Evolutionary conservation across 139 green algal genomes (phyloP).

Genomic region (Closterium sp.): DNA sequence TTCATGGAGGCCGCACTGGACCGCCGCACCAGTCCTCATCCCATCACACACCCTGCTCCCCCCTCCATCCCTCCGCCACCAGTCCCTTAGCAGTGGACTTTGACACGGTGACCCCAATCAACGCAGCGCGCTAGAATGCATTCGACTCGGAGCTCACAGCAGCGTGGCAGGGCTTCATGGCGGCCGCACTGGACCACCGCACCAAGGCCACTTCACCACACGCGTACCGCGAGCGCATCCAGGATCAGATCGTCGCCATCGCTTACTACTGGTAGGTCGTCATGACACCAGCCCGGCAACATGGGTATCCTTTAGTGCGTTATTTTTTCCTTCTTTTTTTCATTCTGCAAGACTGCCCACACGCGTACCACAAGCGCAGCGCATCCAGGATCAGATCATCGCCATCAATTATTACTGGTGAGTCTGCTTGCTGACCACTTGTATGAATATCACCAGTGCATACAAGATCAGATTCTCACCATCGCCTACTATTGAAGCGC

Average conservation of each 20-base stretch:
- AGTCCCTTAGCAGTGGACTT: neutral
- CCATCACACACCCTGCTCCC: too few relatives aligned
- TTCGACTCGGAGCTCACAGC: neutral
- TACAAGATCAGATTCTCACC: neutral
- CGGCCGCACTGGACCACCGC: neutral
- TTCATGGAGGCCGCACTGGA: neutral
- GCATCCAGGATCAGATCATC: neutral
- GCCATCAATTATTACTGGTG: neutral
- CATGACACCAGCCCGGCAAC: too few relatives aligned
- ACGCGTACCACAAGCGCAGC: neutral
- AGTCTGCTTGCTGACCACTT: neutral
- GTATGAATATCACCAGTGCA: neutral
- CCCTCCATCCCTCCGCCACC: neutral
- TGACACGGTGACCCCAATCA: neutral
- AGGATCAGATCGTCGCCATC: neutral
- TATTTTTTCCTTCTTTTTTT: too few relatives aligned
- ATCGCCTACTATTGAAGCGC: neutral
- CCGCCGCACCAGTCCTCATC: too few relatives aligned
- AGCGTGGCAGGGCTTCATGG: neutral
- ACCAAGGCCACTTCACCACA: neutral
- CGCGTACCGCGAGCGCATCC: neutral
- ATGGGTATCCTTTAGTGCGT: too few relatives aligned
- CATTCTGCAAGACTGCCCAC: too few relatives aligned
- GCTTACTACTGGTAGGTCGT: neutral
- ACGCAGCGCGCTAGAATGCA: neutral